These are phyloP conservation scores for Xylaria telfairii DNA, from an alignment of 495 filamentous ascomycete genomes.

Conservation along the genomic window DNA sequence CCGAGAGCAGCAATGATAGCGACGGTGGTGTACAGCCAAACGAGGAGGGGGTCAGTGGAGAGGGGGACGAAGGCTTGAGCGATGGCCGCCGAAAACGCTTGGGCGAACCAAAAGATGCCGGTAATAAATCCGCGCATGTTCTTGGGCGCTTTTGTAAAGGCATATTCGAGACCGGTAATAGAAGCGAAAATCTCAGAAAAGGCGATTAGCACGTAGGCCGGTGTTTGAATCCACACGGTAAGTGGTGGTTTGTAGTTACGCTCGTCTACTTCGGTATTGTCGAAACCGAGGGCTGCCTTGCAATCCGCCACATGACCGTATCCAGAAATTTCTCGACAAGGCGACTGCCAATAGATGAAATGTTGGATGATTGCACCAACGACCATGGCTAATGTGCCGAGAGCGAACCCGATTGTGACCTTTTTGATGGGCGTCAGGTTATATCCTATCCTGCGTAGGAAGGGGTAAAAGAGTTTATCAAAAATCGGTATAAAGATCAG, in stretches of 20 bases:
- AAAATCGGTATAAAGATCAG: constrained; percentile 81
- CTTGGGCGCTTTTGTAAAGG: constrained; percentile 78
- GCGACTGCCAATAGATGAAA: constrained; percentile 70
- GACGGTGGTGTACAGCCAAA: constrained; percentile 67
- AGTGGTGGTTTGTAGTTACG: constrained; percentile 50
- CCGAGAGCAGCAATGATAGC: constrained; percentile 67
- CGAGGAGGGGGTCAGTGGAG: constrained; percentile 70
- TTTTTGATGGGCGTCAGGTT: constrained; percentile 76
- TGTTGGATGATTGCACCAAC: constrained; percentile 69
- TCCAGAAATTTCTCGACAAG: constrained; percentile 55
- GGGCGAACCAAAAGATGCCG: constrained; percentile 71
- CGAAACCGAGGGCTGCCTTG: constrained; percentile 33
- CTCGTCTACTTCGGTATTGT: constrained; percentile 30
- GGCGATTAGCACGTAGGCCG: constrained; percentile 69
- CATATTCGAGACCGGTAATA: constrained; percentile 66
- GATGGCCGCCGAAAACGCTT: constrained; percentile 71
- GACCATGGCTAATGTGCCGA: constrained; percentile 67
- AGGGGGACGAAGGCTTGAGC: constrained; percentile 71
- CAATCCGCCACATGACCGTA: constrained; percentile 50
- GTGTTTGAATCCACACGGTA: constrained; percentile 68
- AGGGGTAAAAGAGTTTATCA: constrained; percentile 73
- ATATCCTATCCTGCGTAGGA: constrained; percentile 65
- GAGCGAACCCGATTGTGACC: constrained; percentile 71
- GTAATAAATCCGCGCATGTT: constrained; percentile 79
- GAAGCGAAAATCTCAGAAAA: constrained; percentile 78